A percentile compares a stretch with the other conserved stretches of the same genome.
Evolutionary conservation across 371 early-diverging fungal species (phyloP).

Genomic region (Circinella minor): DNA sequence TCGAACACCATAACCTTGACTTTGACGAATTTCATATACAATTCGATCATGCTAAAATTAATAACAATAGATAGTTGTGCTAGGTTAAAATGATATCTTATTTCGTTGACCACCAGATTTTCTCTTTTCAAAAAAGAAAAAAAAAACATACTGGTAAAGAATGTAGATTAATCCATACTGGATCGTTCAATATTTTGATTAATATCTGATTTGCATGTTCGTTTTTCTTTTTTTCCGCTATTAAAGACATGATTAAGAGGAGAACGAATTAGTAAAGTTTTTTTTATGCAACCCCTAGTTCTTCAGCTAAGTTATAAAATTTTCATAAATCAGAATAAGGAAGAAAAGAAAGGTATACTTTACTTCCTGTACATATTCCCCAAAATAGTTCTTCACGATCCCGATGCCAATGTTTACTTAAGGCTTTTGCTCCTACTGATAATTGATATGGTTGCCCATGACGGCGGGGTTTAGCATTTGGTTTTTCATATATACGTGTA

Average conservation of each 20-base stretch:
- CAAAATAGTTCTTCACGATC: slow-evolving; percentile 40
- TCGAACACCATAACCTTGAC: slow-evolving; percentile 44
- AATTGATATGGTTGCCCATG: slow-evolving; percentile 22
- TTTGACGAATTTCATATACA: slow-evolving; percentile 42
- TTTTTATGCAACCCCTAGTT: too few relatives aligned
- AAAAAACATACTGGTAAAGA: slow-evolving; percentile 33
- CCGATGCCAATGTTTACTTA: slow-evolving; percentile 51
- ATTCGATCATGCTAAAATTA: slow-evolving; percentile 31
- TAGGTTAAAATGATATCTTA: too few relatives aligned
- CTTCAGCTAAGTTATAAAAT: too few relatives aligned
- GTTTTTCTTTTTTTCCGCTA: slow-evolving; percentile 45
- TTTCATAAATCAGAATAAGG: not conserved
- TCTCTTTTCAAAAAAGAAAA: not conserved
- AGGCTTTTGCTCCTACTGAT: slow-evolving; percentile 46
- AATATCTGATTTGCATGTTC: slow-evolving; percentile 35
- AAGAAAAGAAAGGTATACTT: slow-evolving; percentile 9
- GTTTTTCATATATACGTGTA: slow-evolving; percentile 17
- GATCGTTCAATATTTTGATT: slow-evolving; percentile 29
- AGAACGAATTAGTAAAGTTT: too few relatives aligned
- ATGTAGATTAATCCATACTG: slow-evolving; percentile 49
- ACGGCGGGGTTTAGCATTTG: slow-evolving; percentile 16
- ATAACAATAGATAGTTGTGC: too few relatives aligned
- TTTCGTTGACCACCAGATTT: not conserved
- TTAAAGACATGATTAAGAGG: not conserved
- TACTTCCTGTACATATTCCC: slow-evolving; percentile 43